A percentile compares a stretch with the other conserved stretches of the same genome.
Conservation (phyloP, 148 eudicot genomes). For the Pouteria glomerata region DNA sequence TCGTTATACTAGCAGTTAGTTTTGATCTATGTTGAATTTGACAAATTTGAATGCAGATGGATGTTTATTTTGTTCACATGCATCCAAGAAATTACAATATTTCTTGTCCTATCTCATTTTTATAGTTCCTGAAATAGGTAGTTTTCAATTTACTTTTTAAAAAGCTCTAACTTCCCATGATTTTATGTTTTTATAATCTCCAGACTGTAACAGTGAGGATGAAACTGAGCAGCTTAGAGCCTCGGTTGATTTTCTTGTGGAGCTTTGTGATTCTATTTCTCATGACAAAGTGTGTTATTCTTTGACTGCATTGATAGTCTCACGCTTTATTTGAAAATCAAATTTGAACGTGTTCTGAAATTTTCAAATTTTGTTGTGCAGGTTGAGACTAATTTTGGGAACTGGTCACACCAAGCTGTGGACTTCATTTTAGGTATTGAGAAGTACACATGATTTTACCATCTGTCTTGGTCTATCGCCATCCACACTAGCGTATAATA, state of each 20-base stretch:
- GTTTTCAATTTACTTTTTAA: neutral
- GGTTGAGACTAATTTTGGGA: slow-evolving; percentile 49
- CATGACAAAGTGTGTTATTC: slow-evolving; percentile 33
- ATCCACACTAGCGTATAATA: neutral
- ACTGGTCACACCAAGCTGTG: slow-evolving; percentile 85
- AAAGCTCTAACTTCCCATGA: neutral
- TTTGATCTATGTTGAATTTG: neutral
- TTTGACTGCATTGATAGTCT: neutral
- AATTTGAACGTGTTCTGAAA: neutral
- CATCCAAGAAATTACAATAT: neutral
- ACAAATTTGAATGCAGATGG: neutral
- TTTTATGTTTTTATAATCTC: neutral
- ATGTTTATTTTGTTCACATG: neutral
- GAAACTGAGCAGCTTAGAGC: slow-evolving; percentile 65
- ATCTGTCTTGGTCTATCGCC: neutral
- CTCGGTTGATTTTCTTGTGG: slow-evolving; percentile 85
- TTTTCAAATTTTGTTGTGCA: slow-evolving; percentile 19
- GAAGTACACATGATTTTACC: neutral
- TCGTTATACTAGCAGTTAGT: neutral
- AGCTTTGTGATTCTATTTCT: slow-evolving; percentile 56
- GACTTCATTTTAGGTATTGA: slow-evolving; percentile 66
- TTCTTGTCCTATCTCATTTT: neutral
- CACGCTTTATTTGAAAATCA: neutral
- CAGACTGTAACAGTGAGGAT: slow-evolving; percentile 60
- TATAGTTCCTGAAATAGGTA: neutral